These are phyloP conservation scores for Stevia rebaudiana DNA, from an alignment of 140 eudicot species.

Conservation along the genomic window DNA sequence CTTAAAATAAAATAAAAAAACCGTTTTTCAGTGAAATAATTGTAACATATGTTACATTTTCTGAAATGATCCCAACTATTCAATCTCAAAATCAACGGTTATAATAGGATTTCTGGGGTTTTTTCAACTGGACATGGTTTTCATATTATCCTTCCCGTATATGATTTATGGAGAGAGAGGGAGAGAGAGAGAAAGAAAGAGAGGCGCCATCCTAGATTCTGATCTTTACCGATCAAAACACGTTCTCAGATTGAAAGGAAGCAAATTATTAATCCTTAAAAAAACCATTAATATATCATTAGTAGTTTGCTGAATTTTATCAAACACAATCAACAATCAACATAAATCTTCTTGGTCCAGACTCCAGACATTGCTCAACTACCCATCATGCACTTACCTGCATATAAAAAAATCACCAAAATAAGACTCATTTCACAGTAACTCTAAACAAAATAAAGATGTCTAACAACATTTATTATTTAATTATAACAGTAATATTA, in stretches of 20 bases:
- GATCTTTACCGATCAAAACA: background rate
- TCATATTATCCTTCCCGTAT: too few species aligned
- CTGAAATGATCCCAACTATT: too few species aligned
- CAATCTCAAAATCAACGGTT: too few species aligned
- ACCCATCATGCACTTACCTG: slow-evolving; percentile 24
- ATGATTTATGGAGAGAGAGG: too few species aligned
- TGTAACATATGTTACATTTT: too few species aligned
- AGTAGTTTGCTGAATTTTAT: slow-evolving; percentile 4
- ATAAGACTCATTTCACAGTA: background rate
- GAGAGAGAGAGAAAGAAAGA: too few species aligned
- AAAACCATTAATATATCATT: slow-evolving; percentile 8
- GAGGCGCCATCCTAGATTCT: too few species aligned
- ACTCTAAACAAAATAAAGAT: background rate
- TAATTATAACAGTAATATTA: background rate
- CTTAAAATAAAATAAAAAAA: too few species aligned
- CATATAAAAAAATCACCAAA: slow-evolving; percentile 6
- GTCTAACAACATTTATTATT: background rate
- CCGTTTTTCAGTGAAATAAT: too few species aligned
- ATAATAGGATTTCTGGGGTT: too few species aligned
- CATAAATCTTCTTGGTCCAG: slow-evolving; percentile 7
- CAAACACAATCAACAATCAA: slow-evolving; percentile 12
- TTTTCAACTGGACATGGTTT: too few species aligned
- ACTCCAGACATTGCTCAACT: background rate
- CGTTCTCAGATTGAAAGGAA: background rate
- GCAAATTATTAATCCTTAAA: background rate